phyloP scores from a whole-genome alignment of 441 rosid genomes.

The Daphne laureola region DNA sequence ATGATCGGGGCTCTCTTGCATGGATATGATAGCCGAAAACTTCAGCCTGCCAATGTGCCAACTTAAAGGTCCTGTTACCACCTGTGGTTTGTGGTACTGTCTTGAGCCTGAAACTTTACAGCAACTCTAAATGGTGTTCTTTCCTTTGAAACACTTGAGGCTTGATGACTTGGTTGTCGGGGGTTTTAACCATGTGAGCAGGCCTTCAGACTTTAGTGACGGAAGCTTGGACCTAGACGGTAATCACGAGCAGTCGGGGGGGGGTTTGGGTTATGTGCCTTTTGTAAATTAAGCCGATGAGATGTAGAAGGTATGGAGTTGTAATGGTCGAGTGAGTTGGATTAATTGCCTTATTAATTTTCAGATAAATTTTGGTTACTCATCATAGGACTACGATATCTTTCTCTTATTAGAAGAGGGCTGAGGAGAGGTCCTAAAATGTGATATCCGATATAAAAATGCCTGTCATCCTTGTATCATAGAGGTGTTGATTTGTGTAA shows the following conservation, averaged over 20 bases:
- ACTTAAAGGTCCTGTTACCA: constrained; percentile 20
- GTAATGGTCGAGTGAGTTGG: constrained; percentile 23
- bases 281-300: constrained; percentile 41
- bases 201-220: constrained; percentile 16
- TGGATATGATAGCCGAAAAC: constrained; percentile 43
- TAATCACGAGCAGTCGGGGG: constrained; percentile 19
- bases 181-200: constrained; percentile 13
- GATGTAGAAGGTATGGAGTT: constrained; percentile 20
- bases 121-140: constrained; percentile 16
- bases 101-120: constrained; percentile 31
- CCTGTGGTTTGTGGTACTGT: constrained; percentile 29
- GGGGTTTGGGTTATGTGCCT: constrained; percentile 17
- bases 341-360: constrained; percentile 28
- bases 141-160: constrained; percentile 11
- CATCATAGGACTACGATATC: constrained; percentile 20
- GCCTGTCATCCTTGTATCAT: constrained; percentile 33
- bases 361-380: constrained; percentile 15
- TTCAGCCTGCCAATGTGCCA: constrained; percentile 11
- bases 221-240: constrained; percentile 23
- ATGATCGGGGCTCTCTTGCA: constrained; percentile 75
- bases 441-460: constrained; percentile 13
- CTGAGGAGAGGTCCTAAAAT: constrained; percentile 16
- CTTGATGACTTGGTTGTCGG: constrained; percentile 12
- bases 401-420: constrained; percentile 10
- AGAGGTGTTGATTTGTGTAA: constrained; percentile 35